A percentile compares a stretch with the other conserved stretches of the same genome.
phyloP scores from a whole-genome alignment of 208 protist species.

The Leishmania tarentolae region DNA sequence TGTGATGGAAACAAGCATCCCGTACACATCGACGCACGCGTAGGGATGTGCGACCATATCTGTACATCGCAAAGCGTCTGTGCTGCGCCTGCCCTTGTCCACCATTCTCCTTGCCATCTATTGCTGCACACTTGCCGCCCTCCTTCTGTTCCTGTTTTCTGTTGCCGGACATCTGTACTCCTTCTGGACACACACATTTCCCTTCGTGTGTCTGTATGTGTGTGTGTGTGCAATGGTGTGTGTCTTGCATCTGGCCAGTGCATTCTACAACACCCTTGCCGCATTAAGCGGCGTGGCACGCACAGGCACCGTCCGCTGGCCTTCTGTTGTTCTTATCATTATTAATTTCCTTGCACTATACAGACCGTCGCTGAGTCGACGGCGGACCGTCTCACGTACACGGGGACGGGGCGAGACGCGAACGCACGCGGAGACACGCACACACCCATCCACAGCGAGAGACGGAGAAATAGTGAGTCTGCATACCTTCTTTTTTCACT shows the following conservation, averaged over 20 bases:
- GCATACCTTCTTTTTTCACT: background rate
- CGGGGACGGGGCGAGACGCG: background rate
- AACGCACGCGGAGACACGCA: background rate
- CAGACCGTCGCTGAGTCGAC: background rate
- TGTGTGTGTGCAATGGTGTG: background rate
- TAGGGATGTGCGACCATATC: background rate
- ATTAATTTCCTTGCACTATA: background rate
- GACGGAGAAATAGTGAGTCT: too few relatives aligned
- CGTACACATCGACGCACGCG: background rate
- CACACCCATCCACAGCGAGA: constrained; percentile 10
- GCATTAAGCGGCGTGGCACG: background rate
- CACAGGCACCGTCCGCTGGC: background rate
- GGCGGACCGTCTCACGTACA: background rate
- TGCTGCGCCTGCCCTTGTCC: background rate
- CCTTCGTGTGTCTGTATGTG: background rate
- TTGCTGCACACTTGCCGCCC: background rate
- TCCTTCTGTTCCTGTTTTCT: background rate
- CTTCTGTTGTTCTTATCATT: background rate
- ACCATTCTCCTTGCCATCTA: background rate
- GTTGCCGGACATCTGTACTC: background rate
- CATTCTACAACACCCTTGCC: background rate
- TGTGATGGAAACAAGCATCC: background rate
- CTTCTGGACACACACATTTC: background rate
- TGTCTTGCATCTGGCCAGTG: background rate
- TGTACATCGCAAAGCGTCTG: background rate